A percentile compares a stretch with the other conserved stretches of the same genome.
Conservation (phyloP, 2,329 filamentous ascomycete species). For the Canariomyces notabilis region DNA sequence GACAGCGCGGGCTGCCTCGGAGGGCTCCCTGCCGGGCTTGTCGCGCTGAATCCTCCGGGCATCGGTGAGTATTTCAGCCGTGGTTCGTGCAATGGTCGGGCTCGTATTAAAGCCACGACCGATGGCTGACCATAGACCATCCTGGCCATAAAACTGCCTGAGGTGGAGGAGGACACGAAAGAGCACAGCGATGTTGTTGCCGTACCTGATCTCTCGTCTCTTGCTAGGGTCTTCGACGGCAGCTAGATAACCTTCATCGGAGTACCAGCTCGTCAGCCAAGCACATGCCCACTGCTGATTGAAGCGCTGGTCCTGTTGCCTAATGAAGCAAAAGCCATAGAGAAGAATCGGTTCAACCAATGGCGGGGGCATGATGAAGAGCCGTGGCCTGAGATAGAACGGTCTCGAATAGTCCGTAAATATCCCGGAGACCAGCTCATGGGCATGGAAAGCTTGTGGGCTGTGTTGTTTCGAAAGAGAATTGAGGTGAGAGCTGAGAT, state of each 20-base stretch:
- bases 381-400: not conserved
- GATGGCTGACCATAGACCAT: slow-evolving; percentile 18
- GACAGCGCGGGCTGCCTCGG: slow-evolving; percentile 19
- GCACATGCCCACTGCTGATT: slow-evolving; percentile 18
- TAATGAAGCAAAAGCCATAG: slow-evolving; percentile 18
- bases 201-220: slow-evolving; percentile 22
- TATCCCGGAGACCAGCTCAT: too few species aligned
- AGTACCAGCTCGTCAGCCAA: slow-evolving; percentile 19
- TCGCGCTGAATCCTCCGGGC: slow-evolving; percentile 14
- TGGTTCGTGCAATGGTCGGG: slow-evolving; percentile 3
- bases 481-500: too few species aligned
- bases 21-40: slow-evolving; percentile 8
- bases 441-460: too few species aligned
- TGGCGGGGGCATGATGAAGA: not conserved
- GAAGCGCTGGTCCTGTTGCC: slow-evolving; percentile 14
- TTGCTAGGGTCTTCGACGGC: slow-evolving; percentile 9
- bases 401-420: not conserved
- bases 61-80: slow-evolving; percentile 15
- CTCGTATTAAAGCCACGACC: slow-evolving; percentile 16
- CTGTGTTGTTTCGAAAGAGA: too few species aligned
- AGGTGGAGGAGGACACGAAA: slow-evolving; percentile 18
- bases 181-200: slow-evolving; percentile 23
- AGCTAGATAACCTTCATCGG: slow-evolving; percentile 13
- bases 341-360: slow-evolving; percentile 17
- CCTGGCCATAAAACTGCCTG: slow-evolving; percentile 8